phyloP scores from a whole-genome alignment of 768 basidiomycete genomes.

The Termitomyces sp. region DNA sequence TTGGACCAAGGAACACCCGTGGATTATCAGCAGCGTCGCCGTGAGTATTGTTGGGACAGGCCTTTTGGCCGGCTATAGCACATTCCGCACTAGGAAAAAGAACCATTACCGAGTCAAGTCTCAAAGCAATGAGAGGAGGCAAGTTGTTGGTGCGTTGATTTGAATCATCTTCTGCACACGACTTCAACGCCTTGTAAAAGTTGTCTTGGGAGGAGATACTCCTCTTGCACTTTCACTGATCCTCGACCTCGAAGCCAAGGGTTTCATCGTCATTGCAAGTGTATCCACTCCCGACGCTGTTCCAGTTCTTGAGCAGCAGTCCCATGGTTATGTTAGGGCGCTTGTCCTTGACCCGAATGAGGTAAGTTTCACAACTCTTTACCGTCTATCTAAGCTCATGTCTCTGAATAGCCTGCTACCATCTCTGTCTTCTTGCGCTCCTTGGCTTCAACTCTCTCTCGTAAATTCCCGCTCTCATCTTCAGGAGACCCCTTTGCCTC shows the following conservation, averaged over 20 bases:
- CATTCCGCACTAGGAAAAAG: conserved; percentile 24
- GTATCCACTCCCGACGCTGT: conserved; percentile 69
- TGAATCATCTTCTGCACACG: conserved; percentile 19
- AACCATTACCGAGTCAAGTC: conserved; percentile 43
- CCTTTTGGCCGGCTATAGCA: conserved; percentile 55
- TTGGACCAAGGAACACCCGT: conserved; percentile 60
- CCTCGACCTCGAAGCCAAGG: conserved; percentile 67
- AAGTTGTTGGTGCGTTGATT: conserved; percentile 56
- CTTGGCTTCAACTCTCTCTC: conserved; percentile 72
- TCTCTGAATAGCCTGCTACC: conserved; percentile 53
- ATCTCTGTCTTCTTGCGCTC: conserved; percentile 79
- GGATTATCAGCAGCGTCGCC: conserved; percentile 51
- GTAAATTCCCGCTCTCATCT: conserved; percentile 74
- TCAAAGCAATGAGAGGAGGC: conserved; percentile 50
- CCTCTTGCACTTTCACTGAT: conserved; percentile 71
- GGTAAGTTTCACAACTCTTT: conserved; percentile 34
- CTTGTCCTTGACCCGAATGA: conserved; percentile 78
- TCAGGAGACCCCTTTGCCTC: conserved; percentile 80
- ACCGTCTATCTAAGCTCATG: neutral
- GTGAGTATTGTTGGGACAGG: conserved; percentile 59
- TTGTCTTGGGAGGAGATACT: conserved; percentile 60
- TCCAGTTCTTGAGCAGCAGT: conserved; percentile 55
- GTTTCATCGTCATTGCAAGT: conserved; percentile 81
- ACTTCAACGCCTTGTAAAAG: neutral
- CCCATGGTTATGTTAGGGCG: conserved; percentile 75